A percentile compares a stretch with the other conserved stretches of the same genome.
Conservation (phyloP, 1,139 yeast species). For the Nakaseomyces bracarensis region DNA sequence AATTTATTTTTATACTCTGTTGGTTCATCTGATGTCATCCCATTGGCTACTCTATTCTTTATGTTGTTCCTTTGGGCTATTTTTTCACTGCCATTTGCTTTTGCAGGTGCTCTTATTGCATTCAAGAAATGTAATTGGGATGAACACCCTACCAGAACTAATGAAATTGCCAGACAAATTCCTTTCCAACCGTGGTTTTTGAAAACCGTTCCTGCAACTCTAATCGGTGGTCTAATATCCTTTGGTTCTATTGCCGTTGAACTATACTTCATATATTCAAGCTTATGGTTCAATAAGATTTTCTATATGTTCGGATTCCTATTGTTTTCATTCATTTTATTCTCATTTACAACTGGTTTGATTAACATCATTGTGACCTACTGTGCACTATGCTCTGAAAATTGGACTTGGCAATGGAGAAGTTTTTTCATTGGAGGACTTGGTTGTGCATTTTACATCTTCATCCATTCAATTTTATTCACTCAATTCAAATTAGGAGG, state of each 20-base stretch:
- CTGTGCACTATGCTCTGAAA: slow-evolving; percentile 80
- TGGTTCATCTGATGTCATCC: slow-evolving; percentile 90
- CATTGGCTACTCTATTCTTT: slow-evolving; percentile 81
- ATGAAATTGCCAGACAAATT: slow-evolving; percentile 92
- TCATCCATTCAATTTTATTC: slow-evolving; percentile 71
- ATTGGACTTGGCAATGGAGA: slow-evolving; percentile 98
- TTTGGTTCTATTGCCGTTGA: slow-evolving; percentile 93
- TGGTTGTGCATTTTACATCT: slow-evolving; percentile 78
- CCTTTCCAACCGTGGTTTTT: slow-evolving; percentile 87
- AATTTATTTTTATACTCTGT: slow-evolving; percentile 76
- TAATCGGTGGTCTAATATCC: slow-evolving; percentile 86
- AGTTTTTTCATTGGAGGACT: slow-evolving; percentile 74
- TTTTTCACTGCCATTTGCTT: slow-evolving; percentile 76
- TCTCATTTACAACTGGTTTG: slow-evolving; percentile 73
- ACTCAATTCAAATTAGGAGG: slow-evolving; percentile 67
- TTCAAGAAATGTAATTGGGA: slow-evolving; percentile 50
- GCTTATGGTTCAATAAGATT: slow-evolving; percentile 89
- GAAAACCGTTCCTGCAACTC: slow-evolving; percentile 54
- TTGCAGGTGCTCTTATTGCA: slow-evolving; percentile 71
- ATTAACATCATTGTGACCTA: slow-evolving; percentile 77
- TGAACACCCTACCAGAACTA: slow-evolving; percentile 68
- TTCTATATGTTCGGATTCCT: slow-evolving; percentile 97
- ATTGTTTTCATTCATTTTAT: slow-evolving; percentile 74
- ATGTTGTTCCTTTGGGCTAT: slow-evolving; percentile 77
- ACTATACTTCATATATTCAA: slow-evolving; percentile 77